Base-by-base conservation (phyloP, 805 yeast species). In the Saccharomycopsis sp. region DNA sequence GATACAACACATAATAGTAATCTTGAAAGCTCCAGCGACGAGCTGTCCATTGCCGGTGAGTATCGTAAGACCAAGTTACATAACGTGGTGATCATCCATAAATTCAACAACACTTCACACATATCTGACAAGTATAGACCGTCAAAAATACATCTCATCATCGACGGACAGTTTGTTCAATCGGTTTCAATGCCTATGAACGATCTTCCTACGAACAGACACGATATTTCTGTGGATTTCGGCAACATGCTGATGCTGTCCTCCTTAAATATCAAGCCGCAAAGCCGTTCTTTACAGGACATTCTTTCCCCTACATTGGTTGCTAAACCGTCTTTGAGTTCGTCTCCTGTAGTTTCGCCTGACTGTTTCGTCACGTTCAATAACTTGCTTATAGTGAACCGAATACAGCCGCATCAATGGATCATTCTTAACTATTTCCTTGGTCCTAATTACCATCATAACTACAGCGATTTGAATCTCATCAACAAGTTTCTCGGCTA, bases 391-490 rank as follows among this genome's bases (percentile, higher is more conserved):
- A 61, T 83, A 0, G 62, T 81, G 15, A 72, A 73, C 50, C 68
- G 64, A 2, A 62, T 69, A 1, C 70, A 75, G 35, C 68, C 78
- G 0, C 67, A 69, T 47, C 84, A 80, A 58, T 84, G 89, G 89
- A 70, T 82, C 0, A 66, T 72, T 24, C 62, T 80, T 2, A 70
- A 83, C 0, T 78, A 73, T 61, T 70, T 70, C 55, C 66, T 85
- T 20, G 85, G 81, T 0, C 78, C 74, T 49, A 70, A 71, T n/a
- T 83, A 84, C 74, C 71, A 78, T 15, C 80, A 78, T 12, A 64
- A 71, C n/a, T 75, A 67, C 56, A 77, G 76, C 41, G 78, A 74
- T 61, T 57, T 58, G 12, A 68, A 73, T 61, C 58, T 81, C 2
- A 55, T 75, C 22, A 62, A 59, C 38, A 73, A 73, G 53, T 77